A percentile compares a stretch with the other conserved stretches of the same genome.
Evolutionary conservation across 2,329 filamentous ascomycete genomes (phyloP).

Genomic region (Xylariaceae sp.): DNA sequence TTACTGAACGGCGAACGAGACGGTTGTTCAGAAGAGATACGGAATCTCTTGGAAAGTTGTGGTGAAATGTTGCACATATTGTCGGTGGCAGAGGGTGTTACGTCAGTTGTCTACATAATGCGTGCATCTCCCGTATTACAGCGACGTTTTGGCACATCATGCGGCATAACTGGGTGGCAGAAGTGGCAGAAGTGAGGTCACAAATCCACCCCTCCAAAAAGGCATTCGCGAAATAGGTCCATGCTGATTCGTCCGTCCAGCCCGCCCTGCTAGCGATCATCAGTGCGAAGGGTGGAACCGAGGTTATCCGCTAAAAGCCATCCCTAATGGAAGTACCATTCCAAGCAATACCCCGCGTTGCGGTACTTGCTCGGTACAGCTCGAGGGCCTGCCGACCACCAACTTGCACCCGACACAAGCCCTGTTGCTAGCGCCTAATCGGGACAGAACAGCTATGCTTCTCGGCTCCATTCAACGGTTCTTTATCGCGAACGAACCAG

Average conservation of each 20-base stretch:
- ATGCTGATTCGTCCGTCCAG: constrained; percentile 32
- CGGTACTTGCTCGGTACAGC: neutral
- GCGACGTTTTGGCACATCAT: neutral
- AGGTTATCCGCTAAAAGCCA: neutral
- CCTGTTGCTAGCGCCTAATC: constrained; percentile 9
- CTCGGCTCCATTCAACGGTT: constrained; percentile 25
- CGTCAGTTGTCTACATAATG: neutral
- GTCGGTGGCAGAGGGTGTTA: neutral
- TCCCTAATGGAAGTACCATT: constrained; percentile 10
- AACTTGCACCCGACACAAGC: constrained; percentile 10
- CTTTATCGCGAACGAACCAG: constrained; percentile 33
- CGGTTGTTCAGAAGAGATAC: too few species aligned
- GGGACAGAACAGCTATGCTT: constrained; percentile 18
- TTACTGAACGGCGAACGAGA: neutral
- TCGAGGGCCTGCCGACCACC: constrained; percentile 1
- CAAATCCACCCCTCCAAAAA: constrained; percentile 5
- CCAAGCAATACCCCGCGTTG: neutral
- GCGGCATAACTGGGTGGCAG: neutral
- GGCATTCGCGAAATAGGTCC: constrained; percentile 15
- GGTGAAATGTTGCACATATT: too few species aligned
- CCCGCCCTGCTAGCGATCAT: constrained; percentile 20
- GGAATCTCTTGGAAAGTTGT: too few species aligned
- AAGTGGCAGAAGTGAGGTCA: constrained; percentile 25
- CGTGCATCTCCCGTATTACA: neutral
- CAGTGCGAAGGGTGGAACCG: constrained; percentile 2